Conservation (phyloP, 139 green algal genomes). For the Dunaliella sp. region DNA sequence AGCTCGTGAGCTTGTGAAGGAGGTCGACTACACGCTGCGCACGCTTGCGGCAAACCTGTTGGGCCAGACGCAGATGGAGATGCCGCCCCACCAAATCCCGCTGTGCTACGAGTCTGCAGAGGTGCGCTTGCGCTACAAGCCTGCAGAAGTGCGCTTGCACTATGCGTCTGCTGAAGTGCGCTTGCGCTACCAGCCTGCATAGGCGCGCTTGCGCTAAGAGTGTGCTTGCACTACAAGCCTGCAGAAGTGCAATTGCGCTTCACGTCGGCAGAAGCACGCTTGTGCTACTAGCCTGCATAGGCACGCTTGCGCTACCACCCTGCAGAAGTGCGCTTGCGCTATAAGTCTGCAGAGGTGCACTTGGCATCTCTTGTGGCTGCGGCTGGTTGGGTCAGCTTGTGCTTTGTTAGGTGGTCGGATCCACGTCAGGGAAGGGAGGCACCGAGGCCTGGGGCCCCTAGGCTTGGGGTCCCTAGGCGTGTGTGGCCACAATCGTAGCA, state of each 20-base stretch:
- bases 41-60: slow-evolving; percentile 83
- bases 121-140: slow-evolving; percentile 5
- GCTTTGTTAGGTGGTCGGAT: too few relatives aligned
- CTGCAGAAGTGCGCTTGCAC: background rate
- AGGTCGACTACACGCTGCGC: slow-evolving; percentile 93
- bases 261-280: background rate
- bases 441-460: too few relatives aligned
- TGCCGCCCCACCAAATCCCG: slow-evolving; percentile 6
- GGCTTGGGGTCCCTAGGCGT: too few relatives aligned
- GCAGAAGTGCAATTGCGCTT: background rate
- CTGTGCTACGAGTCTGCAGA: slow-evolving; percentile 9
- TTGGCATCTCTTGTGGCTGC: too few relatives aligned
- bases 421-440: too few relatives aligned
- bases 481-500: too few relatives aligned
- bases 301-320: slow-evolving; percentile 8
- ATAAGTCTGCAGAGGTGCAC: slow-evolving; percentile 2
- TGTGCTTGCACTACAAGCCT: slow-evolving; percentile 6
- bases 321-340: background rate
- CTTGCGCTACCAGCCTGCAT: slow-evolving; percentile 1
- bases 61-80: slow-evolving; percentile 40
- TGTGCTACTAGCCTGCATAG: background rate
- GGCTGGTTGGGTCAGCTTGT: too few relatives aligned
- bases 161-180: slow-evolving; percentile 12
- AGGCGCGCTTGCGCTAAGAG: background rate
- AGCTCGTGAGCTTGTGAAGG: slow-evolving; percentile 85